A percentile compares a stretch with the other conserved stretches of the same genome.
Evolutionary conservation across 805 yeast genomes (phyloP).

Genomic region (Lachancea nothofagi): DNA sequence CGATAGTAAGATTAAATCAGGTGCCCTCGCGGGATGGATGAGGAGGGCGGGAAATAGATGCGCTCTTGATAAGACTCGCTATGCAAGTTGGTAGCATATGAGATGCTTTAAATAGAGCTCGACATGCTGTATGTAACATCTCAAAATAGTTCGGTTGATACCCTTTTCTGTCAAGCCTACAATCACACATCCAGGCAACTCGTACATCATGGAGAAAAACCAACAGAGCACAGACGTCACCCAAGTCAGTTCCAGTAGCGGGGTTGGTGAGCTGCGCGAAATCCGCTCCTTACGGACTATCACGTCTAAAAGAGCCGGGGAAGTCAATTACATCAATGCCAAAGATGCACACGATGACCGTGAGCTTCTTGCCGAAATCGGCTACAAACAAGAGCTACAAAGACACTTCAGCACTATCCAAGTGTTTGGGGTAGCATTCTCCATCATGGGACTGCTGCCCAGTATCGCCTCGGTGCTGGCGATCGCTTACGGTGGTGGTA

Average conservation of each 20-base stretch:
- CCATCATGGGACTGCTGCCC: slow-evolving; percentile 60
- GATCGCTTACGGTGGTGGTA: slow-evolving; percentile 49
- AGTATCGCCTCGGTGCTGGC: slow-evolving; percentile 43
- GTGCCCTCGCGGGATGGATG: too few species aligned
- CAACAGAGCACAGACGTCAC: neutral
- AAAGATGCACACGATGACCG: slow-evolving; percentile 23
- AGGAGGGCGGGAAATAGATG: too few species aligned
- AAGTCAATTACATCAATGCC: slow-evolving; percentile 24
- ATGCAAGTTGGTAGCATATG: too few species aligned
- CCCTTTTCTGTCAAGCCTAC: neutral
- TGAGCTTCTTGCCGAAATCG: slow-evolving; percentile 43
- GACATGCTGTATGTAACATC: too few species aligned
- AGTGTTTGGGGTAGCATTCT: slow-evolving; percentile 66
- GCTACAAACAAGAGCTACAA: slow-evolving; percentile 64
- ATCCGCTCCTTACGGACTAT: slow-evolving; percentile 10
- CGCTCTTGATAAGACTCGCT: too few species aligned
- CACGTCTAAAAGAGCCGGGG: slow-evolving; percentile 14
- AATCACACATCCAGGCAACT: neutral
- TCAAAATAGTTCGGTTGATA: too few species aligned
- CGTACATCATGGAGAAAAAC: neutral
- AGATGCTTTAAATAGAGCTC: too few species aligned
- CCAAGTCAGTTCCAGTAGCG: slow-evolving; percentile 1
- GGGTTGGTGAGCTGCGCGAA: slow-evolving; percentile 5
- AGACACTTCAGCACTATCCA: slow-evolving; percentile 59
- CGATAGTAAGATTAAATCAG: too few species aligned